Evolutionary conservation across 495 filamentous ascomycete genomes (phyloP).

Genomic region (Penicillium daleae): DNA sequence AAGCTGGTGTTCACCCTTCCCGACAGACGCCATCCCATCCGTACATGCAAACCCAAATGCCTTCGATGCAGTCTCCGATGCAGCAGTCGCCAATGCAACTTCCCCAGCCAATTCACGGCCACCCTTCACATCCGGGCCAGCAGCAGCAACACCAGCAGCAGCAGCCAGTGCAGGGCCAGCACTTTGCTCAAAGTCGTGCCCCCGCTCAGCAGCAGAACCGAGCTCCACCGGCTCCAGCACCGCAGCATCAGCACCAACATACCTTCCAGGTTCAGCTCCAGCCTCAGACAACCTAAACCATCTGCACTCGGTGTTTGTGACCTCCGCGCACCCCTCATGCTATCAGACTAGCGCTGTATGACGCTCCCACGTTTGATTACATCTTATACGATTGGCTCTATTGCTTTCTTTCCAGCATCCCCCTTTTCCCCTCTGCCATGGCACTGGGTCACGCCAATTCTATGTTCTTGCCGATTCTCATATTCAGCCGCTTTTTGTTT

Average conservation of each 20-base stretch:
- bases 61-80: constrained; percentile 28
- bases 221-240: constrained; percentile 28
- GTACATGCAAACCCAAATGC: constrained; percentile 33
- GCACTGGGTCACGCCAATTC: background rate
- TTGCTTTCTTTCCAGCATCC: background rate
- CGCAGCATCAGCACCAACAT: constrained; percentile 36
- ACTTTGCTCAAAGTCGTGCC: constrained; percentile 7
- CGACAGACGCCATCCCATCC: constrained; percentile 23
- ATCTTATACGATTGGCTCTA: background rate
- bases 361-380: constrained; percentile 3
- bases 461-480: constrained; percentile 1
- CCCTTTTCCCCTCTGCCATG: background rate
- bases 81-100: constrained; percentile 28
- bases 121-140: constrained; percentile 16
- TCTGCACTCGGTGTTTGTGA: background rate
- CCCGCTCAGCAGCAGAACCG: constrained; percentile 19
- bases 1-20: constrained; percentile 21
- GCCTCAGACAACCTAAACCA: constrained; percentile 23
- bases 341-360: background rate
- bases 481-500: background rate
- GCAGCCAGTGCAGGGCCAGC: constrained; percentile 8
- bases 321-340: background rate
- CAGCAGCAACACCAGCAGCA: constrained; percentile 18
- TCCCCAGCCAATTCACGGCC: constrained; percentile 12
- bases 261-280: constrained; percentile 36